phyloP scores from a whole-genome alignment of 2,329 filamentous ascomycete species.

The Scorias spongiosa region DNA sequence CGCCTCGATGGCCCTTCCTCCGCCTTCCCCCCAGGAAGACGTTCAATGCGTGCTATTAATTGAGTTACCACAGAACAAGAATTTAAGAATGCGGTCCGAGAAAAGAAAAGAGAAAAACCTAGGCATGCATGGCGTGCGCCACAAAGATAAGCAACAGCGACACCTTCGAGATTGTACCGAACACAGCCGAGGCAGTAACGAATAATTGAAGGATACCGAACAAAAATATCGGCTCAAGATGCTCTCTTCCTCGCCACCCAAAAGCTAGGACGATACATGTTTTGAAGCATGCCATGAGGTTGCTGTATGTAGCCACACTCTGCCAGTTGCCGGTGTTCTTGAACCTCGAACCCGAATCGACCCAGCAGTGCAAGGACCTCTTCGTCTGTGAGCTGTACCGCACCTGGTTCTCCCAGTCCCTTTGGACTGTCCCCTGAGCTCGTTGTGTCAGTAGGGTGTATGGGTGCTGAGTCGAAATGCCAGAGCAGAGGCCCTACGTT shows the following conservation, averaged over 20 bases:
- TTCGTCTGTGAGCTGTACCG: conserved; percentile 77
- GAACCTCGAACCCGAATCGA: conserved; percentile 59
- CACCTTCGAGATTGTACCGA: too few relatives aligned
- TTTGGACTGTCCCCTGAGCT: conserved; percentile 5
- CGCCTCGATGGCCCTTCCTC: too few relatives aligned
- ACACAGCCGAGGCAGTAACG: too few relatives aligned
- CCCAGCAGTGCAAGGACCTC: conserved; percentile 68
- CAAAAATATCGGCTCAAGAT: neutral
- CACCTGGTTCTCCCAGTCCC: conserved; percentile 78
- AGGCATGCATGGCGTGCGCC: too few relatives aligned
- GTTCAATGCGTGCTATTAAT: too few relatives aligned
- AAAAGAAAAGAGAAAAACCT: too few relatives aligned
- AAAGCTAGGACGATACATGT: conserved; percentile 61
- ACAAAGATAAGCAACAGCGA: too few relatives aligned
- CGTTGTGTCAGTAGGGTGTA: conserved; percentile 11
- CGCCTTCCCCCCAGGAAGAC: too few relatives aligned
- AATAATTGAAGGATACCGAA: too few relatives aligned
- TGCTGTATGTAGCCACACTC: conserved; percentile 81
- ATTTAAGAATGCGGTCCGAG: too few relatives aligned
- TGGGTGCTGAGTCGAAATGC: conserved; percentile 75
- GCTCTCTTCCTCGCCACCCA: conserved; percentile 67
- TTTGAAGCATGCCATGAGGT: conserved; percentile 68
- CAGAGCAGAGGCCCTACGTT: conserved; percentile 86
- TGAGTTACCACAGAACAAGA: too few relatives aligned
- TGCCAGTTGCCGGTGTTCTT: conserved; percentile 34